These are phyloP conservation scores for Rhodotorula kratochvilovae DNA, from an alignment of 768 basidiomycete species.

Conservation along the genomic window DNA sequence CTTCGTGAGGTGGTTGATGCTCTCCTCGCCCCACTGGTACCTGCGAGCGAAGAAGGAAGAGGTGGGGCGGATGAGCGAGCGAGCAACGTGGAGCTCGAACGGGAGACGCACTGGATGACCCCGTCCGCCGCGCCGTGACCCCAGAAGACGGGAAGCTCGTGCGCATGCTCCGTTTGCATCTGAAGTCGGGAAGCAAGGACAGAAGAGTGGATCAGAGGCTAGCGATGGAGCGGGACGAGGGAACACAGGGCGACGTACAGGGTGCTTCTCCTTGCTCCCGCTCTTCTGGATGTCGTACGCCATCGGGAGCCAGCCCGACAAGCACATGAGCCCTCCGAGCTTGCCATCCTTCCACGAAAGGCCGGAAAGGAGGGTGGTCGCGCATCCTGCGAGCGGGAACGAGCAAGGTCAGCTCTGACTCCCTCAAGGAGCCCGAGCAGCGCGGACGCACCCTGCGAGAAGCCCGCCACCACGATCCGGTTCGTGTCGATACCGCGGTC, in stretches of 20 bases:
- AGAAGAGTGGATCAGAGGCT: not conserved
- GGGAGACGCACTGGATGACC: not conserved
- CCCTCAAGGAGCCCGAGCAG: not conserved
- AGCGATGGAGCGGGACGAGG: too few relatives aligned
- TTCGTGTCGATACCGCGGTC: not conserved
- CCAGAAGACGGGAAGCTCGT: not conserved
- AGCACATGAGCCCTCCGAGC: constrained; percentile 1
- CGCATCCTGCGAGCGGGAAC: not conserved
- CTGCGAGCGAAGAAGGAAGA: not conserved
- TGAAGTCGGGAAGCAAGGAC: not conserved
- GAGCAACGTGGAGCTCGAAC: not conserved
- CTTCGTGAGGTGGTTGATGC: not conserved
- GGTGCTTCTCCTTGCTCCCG: not conserved
- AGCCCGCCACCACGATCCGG: not conserved
- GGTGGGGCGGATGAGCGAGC: not conserved
- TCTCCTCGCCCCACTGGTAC: not conserved
- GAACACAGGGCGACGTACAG: not conserved
- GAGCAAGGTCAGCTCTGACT: accelerated
- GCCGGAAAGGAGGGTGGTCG: not conserved
- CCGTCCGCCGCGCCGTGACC: not conserved
- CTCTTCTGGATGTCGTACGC: not conserved
- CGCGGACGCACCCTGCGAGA: not conserved
- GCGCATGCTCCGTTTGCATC: not conserved
- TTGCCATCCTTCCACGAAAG: not conserved
- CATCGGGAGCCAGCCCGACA: constrained; percentile 1